phyloP scores from a whole-genome alignment of 441 rosid genomes.

The Jatropha multifida region DNA sequence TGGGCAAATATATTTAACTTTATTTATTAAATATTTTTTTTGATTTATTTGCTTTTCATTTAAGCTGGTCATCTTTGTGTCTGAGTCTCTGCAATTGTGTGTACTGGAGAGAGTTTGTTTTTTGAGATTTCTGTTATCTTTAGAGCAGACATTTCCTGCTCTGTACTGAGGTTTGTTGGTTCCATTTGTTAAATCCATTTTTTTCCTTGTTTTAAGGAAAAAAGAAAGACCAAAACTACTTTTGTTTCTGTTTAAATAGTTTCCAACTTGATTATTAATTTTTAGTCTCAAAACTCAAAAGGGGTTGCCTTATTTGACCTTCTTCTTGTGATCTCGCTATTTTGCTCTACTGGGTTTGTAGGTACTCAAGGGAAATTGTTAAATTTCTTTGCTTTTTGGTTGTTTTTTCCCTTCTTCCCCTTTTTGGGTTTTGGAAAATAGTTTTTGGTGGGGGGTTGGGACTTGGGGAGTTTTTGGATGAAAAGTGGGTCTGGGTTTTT shows the following conservation, averaged over 20 bases:
- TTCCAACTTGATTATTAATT: not conserved
- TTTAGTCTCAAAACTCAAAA: not conserved
- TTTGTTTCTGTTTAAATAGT: conserved; percentile 7
- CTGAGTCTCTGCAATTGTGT: conserved; percentile 6
- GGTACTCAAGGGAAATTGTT: conserved; percentile 20
- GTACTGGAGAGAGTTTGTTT: not conserved
- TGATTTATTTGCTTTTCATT: not conserved
- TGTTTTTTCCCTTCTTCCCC: not conserved
- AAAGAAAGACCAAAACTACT: not conserved
- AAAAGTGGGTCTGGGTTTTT: conserved; percentile 32
- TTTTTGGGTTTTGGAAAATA: conserved; percentile 5
- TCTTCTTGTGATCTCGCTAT: conserved; percentile 34
- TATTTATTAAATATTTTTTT: not conserved
- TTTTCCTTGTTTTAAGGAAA: not conserved
- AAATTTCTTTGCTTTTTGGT: conserved; percentile 27
- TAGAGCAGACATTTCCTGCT: conserved; percentile 31
- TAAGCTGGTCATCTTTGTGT: conserved; percentile 29
- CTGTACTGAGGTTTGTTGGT: conserved; percentile 32
- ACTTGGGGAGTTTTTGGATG: conserved; percentile 30
- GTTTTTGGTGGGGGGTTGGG: conserved; percentile 22
- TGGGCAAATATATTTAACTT: not conserved
- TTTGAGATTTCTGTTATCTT: conserved; percentile 23
- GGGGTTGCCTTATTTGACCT: conserved; percentile 25
- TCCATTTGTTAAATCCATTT: not conserved
- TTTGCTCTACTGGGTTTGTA: conserved; percentile 28